These are phyloP conservation scores for Coprinopsis cinerea DNA, from an alignment of 768 basidiomycete genomes.

Conservation along the genomic window DNA sequence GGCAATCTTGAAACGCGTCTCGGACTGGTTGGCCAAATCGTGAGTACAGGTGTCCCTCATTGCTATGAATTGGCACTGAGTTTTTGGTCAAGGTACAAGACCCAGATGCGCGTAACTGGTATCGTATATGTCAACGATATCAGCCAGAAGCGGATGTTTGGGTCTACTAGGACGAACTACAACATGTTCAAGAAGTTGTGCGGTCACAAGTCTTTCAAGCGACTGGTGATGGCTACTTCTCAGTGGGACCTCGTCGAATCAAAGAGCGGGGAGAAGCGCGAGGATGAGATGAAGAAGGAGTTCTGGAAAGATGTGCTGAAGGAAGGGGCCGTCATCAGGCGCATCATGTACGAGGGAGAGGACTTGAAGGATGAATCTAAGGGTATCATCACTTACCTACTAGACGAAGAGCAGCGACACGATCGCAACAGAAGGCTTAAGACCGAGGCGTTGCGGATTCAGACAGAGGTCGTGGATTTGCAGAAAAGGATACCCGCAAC, in stretches of 20 bases:
- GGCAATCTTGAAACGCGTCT: conserved; percentile 8
- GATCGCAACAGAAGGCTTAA: background rate
- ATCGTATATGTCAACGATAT: conserved; percentile 4
- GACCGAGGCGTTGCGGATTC: background rate
- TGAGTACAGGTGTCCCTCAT: background rate
- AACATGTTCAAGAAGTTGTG: conserved; percentile 6
- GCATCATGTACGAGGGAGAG: background rate
- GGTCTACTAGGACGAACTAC: background rate
- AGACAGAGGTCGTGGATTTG: background rate
- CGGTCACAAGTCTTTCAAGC: background rate
- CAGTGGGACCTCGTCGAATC: conserved; percentile 2
- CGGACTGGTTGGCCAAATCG: conserved; percentile 9
- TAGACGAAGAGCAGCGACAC: background rate
- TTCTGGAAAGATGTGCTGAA: conserved; percentile 1
- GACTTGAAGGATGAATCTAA: background rate
- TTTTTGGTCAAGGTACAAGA: conserved; percentile 1
- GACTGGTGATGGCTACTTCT: conserved; percentile 7
- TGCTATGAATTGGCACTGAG: background rate
- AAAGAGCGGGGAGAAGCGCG: background rate
- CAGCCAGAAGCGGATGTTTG: conserved; percentile 2
- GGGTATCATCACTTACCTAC: no score
- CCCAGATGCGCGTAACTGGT: background rate
- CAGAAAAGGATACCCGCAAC: background rate
- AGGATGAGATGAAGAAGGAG: background rate
- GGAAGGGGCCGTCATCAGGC: background rate